Evolutionary conservation across 148 eudicot genomes (phyloP).

Genomic region (Diospyros kaki): DNA sequence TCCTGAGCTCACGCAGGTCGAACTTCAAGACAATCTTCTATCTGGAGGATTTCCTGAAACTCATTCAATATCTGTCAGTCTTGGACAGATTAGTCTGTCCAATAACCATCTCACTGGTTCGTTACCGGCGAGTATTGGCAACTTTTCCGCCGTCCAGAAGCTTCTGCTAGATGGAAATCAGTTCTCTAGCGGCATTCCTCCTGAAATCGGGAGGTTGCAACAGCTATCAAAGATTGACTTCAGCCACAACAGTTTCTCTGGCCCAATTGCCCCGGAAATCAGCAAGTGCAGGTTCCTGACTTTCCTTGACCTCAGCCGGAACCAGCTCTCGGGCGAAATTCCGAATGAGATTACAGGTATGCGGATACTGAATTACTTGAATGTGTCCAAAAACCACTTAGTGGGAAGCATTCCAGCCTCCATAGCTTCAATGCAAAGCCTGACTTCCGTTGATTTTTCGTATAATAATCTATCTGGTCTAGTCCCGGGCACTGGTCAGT

Average conservation of each 20-base stretch:
- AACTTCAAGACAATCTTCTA: constrained; percentile 72
- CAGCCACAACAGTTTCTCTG: constrained; percentile 64
- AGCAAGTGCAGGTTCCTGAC: constrained; percentile 72
- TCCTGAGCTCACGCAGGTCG: constrained; percentile 75
- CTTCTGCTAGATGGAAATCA: constrained; percentile 69
- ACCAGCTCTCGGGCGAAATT: constrained; percentile 64
- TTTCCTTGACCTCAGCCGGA: constrained; percentile 77
- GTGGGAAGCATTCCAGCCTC: constrained; percentile 68
- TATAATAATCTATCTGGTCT: constrained; percentile 81
- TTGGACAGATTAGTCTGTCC: constrained; percentile 78
- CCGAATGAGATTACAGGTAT: constrained; percentile 76
- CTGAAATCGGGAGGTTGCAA: constrained; percentile 66
- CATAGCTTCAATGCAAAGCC: constrained; percentile 72
- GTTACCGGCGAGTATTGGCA: constrained; percentile 72
- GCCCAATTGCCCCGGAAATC: constrained; percentile 53
- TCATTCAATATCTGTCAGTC: constrained; percentile 33
- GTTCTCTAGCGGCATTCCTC: constrained; percentile 62
- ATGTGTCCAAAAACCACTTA: constrained; percentile 68
- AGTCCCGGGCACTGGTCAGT: constrained; percentile 87
- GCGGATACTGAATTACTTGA: constrained; percentile 76
- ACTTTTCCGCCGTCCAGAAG: constrained; percentile 72
- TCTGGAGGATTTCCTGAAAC: constrained; percentile 77
- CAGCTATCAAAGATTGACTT: constrained; percentile 92
- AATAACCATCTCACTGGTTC: constrained; percentile 68
- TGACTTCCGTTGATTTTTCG: constrained; percentile 93